Evolutionary conservation across 176 grass and related monocot species (phyloP).

Genomic region (Oryza longistaminata): DNA sequence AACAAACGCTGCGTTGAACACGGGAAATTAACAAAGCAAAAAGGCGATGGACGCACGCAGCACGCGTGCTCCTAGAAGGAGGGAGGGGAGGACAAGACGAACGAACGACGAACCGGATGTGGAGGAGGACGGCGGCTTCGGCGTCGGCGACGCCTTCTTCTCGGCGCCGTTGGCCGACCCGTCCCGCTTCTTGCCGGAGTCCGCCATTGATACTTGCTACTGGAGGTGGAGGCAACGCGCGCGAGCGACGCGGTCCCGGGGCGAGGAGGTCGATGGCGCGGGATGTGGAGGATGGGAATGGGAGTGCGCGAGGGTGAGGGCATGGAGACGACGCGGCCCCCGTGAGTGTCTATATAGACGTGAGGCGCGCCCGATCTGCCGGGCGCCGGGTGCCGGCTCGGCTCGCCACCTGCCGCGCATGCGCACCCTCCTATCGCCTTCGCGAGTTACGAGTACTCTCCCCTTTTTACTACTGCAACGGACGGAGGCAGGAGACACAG

Average conservation of each 20-base stretch:
- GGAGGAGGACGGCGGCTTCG: slow-evolving; percentile 18
- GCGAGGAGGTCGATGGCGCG: no score
- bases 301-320: no score
- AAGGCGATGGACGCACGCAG: neutral
- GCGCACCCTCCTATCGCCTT: neutral
- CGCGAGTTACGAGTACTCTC: no score
- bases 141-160: neutral
- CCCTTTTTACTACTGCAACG: neutral
- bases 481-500: neutral
- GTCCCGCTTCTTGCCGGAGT: slow-evolving; percentile 5
- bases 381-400: no score
- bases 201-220: slow-evolving; percentile 16
- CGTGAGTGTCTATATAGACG: neutral
- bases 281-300: neutral
- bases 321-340: no score
- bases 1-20: neutral
- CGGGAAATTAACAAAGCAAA: no score
- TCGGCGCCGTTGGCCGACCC: neutral
- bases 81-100: neutral
- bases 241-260: neutral
- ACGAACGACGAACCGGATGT: slow-evolving; percentile 19
- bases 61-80: neutral
- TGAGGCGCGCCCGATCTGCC: no score
- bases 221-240: no score
- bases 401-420: neutral